A percentile compares a stretch with the other conserved stretches of the same genome.
Evolutionary conservation across 2,329 filamentous ascomycete species (phyloP).

Genomic region (Simplicillium sp.): DNA sequence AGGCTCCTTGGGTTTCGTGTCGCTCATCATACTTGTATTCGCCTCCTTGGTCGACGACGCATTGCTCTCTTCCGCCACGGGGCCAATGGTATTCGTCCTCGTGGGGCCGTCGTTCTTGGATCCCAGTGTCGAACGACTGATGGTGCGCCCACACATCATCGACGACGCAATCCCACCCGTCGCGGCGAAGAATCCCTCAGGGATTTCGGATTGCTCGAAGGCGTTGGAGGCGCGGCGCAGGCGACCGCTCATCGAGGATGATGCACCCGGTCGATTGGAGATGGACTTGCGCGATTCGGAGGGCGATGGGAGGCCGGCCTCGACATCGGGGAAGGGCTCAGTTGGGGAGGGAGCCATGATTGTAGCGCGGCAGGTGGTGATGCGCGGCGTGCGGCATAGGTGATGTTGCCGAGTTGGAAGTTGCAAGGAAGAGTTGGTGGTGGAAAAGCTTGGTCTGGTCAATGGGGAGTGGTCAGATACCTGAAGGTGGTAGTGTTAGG

Average conservation of each 20-base stretch:
- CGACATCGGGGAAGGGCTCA: neutral
- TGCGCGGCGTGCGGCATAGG: neutral
- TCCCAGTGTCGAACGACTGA: constrained; percentile 10
- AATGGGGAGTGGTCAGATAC: no score
- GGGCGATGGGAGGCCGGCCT: neutral
- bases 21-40: neutral
- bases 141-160: constrained; percentile 16
- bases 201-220: constrained; percentile 36
- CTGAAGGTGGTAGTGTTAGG: no score
- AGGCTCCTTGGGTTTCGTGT: constrained; percentile 12
- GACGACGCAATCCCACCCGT: constrained; percentile 35
- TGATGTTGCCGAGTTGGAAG: neutral
- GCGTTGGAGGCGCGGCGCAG: constrained; percentile 21
- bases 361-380: neutral
- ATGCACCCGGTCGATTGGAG: constrained; percentile 16
- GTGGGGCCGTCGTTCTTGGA: constrained; percentile 13
- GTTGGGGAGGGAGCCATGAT: neutral
- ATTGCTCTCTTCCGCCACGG: constrained; percentile 12
- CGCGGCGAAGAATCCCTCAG: constrained; percentile 36
- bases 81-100: constrained; percentile 11
- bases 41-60: neutral
- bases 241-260: constrained; percentile 20
- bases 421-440: no score
- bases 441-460: no score
- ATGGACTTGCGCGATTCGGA: constrained; percentile 4